Conservation (phyloP, 192 early-diverging fungal species). For the Lobosporangium transversale region DNA sequence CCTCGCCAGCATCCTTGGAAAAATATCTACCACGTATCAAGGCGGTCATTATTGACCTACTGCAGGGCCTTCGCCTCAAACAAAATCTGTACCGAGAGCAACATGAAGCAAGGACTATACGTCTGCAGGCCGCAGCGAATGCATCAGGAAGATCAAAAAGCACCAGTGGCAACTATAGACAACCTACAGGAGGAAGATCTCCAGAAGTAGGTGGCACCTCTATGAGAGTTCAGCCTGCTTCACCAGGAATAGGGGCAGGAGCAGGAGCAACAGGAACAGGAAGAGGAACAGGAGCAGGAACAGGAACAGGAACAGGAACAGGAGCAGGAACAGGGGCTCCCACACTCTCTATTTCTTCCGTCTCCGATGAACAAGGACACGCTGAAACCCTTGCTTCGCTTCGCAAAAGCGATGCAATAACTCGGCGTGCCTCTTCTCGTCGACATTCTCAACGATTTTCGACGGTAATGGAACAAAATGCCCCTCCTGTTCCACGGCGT, state of each 20-base stretch:
- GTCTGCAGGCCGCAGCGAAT: not conserved
- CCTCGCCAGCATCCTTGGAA: conserved; percentile 56
- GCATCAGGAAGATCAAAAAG: conserved; percentile 11
- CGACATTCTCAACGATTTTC: conserved; percentile 49
- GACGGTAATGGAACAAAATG: conserved; percentile 43
- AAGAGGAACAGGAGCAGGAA: not conserved
- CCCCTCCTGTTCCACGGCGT: conserved; percentile 8
- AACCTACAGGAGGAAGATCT: not conserved
- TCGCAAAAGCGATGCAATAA: conserved; percentile 48
- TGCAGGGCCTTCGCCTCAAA: conserved; percentile 64
- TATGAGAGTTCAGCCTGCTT: not conserved
- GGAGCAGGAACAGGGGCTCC: conserved; percentile 1
- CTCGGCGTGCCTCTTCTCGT: conserved; percentile 39
- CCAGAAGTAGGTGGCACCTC: not conserved
- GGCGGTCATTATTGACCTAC: conserved; percentile 59
- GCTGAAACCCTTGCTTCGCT: conserved; percentile 47
- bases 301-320: not conserved
- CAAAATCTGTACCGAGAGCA: conserved; percentile 58
- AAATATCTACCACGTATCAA: conserved; percentile 62
- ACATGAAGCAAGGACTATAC: conserved; percentile 19
- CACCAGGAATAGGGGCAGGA: not conserved
- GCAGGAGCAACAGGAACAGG: not conserved
- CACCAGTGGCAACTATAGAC: conserved; percentile 3
- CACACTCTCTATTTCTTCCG: conserved; percentile 15
- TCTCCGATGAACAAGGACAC: conserved; percentile 31